Base-by-base conservation (phyloP, 768 basidiomycete genomes). In the Mycena polygramma region DNA sequence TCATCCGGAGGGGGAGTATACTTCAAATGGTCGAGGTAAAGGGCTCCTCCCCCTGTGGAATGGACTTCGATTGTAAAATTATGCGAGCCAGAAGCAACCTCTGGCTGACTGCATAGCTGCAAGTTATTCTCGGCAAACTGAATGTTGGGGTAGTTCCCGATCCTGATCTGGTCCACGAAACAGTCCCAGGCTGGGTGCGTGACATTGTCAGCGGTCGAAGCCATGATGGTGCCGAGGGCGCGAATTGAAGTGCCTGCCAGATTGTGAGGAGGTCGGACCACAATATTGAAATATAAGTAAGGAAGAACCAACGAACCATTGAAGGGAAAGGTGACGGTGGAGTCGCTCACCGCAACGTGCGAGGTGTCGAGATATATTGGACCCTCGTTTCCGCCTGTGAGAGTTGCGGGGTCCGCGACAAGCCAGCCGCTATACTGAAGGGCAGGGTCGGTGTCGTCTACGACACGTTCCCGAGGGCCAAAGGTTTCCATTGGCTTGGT, bases 181-280 rank as follows among this genome's bases (percentile, higher is more conserved):
- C 81, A 82, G 17, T 74, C 73, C 79, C 79, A 82, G 13, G 69
- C 63, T 15, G 78, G 80, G 66, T 79, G 77, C 7, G 69, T 63
- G 63, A 63, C 30, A 69, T 73, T 70, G 67, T 71, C 68, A 61
- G 70, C 49, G 59, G 49, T 48, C 2, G 65, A 22, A 39, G 13
- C 39, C 39, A 7, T 39, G 7, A 39, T 39, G 13, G 39, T 39
- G 39, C 39, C 39, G 13, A 39, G 13, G 39, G 13, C 39, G 39
- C 39, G 7, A 39, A 39, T 39, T 39, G 39, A 39, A 39, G 39
- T 39, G 39, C 39, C 39, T 39, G 39, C 39, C 39, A 39, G 39
- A 39, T 7, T 13, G 13, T 13, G 39, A 13, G 7, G 7, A 51
- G 6, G 10, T 54, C 15, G 10, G 15, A 19, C 48, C 46, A 6